Evolutionary conservation across 345 rosid species (phyloP), one percentile per base, ranked within the genome.

Genomic region (Lumnitzera racemosa): DNA sequence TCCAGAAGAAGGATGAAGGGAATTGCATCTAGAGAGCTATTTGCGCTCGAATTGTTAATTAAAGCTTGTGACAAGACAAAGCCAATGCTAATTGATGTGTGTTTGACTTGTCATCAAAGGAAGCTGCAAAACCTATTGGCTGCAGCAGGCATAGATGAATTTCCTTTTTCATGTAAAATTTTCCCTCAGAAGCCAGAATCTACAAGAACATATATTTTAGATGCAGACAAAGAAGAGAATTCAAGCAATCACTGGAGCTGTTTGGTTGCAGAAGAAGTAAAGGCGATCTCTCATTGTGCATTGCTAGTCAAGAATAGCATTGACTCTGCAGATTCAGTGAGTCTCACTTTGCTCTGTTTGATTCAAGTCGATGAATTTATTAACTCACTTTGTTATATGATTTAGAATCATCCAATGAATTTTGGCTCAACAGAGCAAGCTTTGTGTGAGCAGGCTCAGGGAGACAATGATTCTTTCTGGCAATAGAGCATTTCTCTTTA

Each of bases 221-320:
- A 76, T 65, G 55, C 56, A 12, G 69, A 67, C 57, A 59, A 76
- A 53, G 46, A 61, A 70, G 81, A 80, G 58, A 69, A 64, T 73
- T 70, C 76, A 51, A 79, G 67, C 72, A 80, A 67, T 70, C 71
- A 67, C 17, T 82, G 81, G 85, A 71, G 70, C 67, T 63, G 68
- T 73, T 76, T 84, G 78, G 82, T 94, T 78, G 74, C 65, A 4
- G 87, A 90, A 64, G 99, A 94, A 85, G 83, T 90, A 67, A 88
- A 83, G 70, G 84, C 82, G 62, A 79, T 88, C 72, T 78, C 78
- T 53, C 77, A 80, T 58, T 86, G 88, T 54, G 63, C 81, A 14
- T 76, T 82, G 46, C 81, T 78, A 70, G 70, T 81, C 74, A 90
- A 84, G 82, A 76, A 60, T 64, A 61, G 66, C 56, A 57, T 68